Evolutionary conservation across 2,329 filamentous ascomycete species (phyloP).

Genomic region (Aurifilum marmelostoma): DNA sequence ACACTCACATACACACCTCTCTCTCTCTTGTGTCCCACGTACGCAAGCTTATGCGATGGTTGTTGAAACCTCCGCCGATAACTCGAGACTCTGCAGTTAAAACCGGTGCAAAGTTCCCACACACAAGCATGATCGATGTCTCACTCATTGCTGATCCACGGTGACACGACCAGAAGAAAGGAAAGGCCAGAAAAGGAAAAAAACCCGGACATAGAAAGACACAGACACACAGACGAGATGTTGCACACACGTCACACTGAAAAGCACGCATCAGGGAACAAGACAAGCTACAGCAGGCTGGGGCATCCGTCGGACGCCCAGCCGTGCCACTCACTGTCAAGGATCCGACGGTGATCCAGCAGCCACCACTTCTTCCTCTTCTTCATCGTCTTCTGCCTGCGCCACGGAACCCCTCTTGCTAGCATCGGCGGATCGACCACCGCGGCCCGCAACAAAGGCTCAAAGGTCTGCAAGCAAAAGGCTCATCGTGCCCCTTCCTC

Average conservation of each 20-base stretch:
- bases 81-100: conserved; percentile 4
- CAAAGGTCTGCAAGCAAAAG: background rate
- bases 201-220: background rate
- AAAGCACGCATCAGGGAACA: conserved; percentile 24
- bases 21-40: background rate
- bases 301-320: conserved; percentile 5
- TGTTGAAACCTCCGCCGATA: conserved; percentile 9
- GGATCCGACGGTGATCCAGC: conserved; percentile 22
- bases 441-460: background rate
- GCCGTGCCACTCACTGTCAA: conserved; percentile 21
- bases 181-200: background rate
- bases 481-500: background rate
- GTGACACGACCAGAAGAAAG: background rate
- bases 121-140: background rate
- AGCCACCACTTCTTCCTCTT: conserved; percentile 2
- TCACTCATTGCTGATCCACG: background rate
- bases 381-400: background rate
- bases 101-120: background rate
- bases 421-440: background rate
- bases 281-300: conserved; percentile 24
- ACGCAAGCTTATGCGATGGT: background rate
- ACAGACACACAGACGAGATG: conserved; percentile 2
- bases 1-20: too few species aligned
- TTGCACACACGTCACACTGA: conserved; percentile 19
- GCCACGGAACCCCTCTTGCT: background rate